Conservation (phyloP, 2,329 filamentous ascomycete species). For the Mollisia scopiformis region DNA sequence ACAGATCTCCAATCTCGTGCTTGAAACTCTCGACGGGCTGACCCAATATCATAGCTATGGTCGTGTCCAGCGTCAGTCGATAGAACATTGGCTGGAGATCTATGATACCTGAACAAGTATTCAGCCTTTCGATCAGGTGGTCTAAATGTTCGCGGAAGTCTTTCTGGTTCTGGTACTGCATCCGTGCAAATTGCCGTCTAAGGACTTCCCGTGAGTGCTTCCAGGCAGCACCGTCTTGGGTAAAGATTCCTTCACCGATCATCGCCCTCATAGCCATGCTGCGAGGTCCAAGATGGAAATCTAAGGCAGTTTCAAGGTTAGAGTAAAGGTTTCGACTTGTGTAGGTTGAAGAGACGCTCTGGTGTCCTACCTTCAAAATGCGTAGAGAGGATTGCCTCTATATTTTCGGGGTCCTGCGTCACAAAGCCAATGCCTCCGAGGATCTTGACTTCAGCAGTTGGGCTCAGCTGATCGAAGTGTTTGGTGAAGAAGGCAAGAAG, state of each 20-base stretch:
- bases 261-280: slow-evolving; percentile 12
- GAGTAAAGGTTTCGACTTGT: background rate
- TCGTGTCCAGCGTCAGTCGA: slow-evolving; percentile 56
- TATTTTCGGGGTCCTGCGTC: slow-evolving; percentile 39
- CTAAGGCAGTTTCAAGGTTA: slow-evolving; percentile 7
- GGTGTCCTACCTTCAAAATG: slow-evolving; percentile 43
- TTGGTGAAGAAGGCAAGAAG: slow-evolving; percentile 27
- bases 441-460: slow-evolving; percentile 14
- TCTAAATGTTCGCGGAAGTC: slow-evolving; percentile 54
- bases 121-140: slow-evolving; percentile 34
- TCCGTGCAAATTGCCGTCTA: slow-evolving; percentile 14
- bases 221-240: slow-evolving; percentile 41
- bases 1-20: slow-evolving; percentile 33
- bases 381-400: slow-evolving; percentile 36
- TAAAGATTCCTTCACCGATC: slow-evolving; percentile 44
- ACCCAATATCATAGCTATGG: slow-evolving; percentile 62
- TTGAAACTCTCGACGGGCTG: slow-evolving; percentile 46
- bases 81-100: slow-evolving; percentile 63
- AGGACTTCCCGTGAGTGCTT: slow-evolving; percentile 40
- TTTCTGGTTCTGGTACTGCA: slow-evolving; percentile 33
- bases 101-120: slow-evolving; percentile 39
- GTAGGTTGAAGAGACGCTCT: background rate
- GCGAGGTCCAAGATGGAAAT: slow-evolving; percentile 19
- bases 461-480: slow-evolving; percentile 12
- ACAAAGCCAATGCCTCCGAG: slow-evolving; percentile 20